Evolutionary conservation across 345 rosid species (phyloP).

Genomic region (Aquilaria malaccensis): DNA sequence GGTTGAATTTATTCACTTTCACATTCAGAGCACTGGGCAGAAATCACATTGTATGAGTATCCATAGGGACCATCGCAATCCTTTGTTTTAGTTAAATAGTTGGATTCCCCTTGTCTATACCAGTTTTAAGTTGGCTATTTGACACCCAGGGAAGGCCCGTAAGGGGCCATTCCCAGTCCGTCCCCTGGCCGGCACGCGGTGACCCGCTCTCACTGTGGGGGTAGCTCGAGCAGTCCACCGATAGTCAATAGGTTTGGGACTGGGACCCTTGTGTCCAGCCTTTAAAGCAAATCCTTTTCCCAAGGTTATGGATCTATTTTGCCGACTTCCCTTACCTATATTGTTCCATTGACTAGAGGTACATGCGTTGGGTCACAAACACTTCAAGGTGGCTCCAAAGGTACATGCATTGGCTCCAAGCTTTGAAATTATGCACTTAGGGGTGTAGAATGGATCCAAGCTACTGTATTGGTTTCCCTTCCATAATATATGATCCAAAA

Average conservation of each 20-base stretch:
- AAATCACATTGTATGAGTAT: constrained; percentile 13
- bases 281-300: not conserved
- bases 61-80: constrained; percentile 9
- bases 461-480: too few species aligned
- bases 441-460: too few species aligned
- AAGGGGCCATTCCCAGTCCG: constrained; percentile 1
- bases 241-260: not conserved
- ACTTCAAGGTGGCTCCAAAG: too few species aligned
- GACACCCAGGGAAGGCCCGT: not conserved
- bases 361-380: too few species aligned
- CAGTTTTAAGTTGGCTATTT: not conserved
- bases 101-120: constrained; percentile 7
- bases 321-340: not conserved
- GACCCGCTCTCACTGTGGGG: constrained; percentile 13
- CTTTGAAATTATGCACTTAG: too few species aligned
- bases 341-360: too few species aligned
- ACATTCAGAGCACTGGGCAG: constrained; percentile 11
- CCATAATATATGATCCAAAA: too few species aligned
- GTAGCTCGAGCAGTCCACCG: constrained; percentile 13
- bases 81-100: constrained; percentile 9
- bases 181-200: constrained; percentile 9
- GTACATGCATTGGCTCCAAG: too few species aligned
- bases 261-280: not conserved
- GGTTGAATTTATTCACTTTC: constrained; percentile 5
- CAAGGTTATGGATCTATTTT: not conserved